Evolutionary conservation across 768 basidiomycete species (phyloP).

Genomic region (Crassisporium funariophilum): DNA sequence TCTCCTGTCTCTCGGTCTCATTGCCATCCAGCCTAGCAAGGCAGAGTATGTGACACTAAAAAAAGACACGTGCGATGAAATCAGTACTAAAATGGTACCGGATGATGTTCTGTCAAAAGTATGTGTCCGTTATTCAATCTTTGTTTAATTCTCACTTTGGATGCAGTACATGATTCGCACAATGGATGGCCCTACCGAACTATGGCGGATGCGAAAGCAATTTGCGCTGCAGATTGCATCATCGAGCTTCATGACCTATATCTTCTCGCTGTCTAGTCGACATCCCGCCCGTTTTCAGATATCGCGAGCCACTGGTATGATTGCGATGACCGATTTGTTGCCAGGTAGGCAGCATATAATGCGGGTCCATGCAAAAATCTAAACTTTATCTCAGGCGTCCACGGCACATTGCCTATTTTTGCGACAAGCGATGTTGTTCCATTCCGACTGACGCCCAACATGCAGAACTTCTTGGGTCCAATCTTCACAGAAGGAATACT

Average conservation of each 20-base stretch:
- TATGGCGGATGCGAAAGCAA: constrained; percentile 98
- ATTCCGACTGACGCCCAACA: constrained; percentile 96
- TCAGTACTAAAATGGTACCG: constrained; percentile 84
- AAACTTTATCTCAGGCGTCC: constrained; percentile 35
- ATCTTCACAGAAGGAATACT: constrained; percentile 89
- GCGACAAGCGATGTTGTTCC: constrained; percentile 86
- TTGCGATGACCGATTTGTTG: constrained; percentile 91
- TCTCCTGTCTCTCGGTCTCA: not conserved
- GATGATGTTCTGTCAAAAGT: constrained; percentile 87
- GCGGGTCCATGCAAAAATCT: not conserved
- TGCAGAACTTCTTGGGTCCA: constrained; percentile 91
- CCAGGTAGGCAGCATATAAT: constrained; percentile 55
- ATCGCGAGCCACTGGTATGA: constrained; percentile 85
- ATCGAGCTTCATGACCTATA: constrained; percentile 89
- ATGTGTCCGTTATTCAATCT: constrained; percentile 24
- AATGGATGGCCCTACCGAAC: constrained; percentile 79
- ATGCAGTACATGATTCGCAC: constrained; percentile 86
- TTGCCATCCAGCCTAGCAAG: constrained; percentile 51
- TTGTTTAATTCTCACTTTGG: not conserved
- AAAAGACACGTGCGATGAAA: constrained; percentile 88
- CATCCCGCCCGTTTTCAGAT: constrained; percentile 84
- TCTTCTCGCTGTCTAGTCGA: constrained; percentile 82
- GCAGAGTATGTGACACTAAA: constrained; percentile 69
- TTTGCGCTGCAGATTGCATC: constrained; percentile 90
- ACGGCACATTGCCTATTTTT: constrained; percentile 57